Conservation (phyloP, 148 eudicot species). For the Mesembryanthemum crystallinum region DNA sequence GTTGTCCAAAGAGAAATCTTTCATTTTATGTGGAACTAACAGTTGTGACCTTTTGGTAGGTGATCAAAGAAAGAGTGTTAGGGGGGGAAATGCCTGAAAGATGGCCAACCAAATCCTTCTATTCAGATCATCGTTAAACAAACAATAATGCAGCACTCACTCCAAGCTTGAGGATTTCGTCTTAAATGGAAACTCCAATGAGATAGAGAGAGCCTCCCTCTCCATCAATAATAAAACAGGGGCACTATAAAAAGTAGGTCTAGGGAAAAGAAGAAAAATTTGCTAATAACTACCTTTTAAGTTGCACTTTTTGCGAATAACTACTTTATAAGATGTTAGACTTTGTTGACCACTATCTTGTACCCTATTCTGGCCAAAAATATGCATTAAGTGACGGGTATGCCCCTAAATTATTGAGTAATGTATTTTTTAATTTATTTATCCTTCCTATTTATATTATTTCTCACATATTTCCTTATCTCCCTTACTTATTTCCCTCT, state of each 20-base stretch:
- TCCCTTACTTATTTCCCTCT: no score
- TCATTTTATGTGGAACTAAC: neutral
- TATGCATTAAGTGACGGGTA: no score
- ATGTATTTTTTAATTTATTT: no score
- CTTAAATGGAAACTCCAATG: neutral
- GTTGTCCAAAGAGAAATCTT: neutral
- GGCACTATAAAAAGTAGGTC: neutral
- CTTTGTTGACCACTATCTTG: no score
- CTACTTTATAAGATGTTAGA: no score
- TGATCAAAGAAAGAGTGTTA: neutral
- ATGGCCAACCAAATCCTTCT: neutral
- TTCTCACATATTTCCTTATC: no score
- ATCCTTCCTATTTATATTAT: no score
- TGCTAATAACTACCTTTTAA: no score
- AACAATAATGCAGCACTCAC: neutral
- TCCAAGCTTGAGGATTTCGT: neutral
- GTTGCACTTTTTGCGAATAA: no score
- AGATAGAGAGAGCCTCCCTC: neutral
- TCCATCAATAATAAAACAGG: neutral
- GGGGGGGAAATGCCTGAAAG: neutral
- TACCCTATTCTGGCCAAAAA: no score
- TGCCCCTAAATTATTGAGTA: no score
- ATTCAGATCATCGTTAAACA: neutral
- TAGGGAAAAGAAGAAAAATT: no score
- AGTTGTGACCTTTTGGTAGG: neutral